These are phyloP conservation scores for Plasmodium blacklocki DNA, from an alignment of 169 alveolate species.

Conservation along the genomic window DNA sequence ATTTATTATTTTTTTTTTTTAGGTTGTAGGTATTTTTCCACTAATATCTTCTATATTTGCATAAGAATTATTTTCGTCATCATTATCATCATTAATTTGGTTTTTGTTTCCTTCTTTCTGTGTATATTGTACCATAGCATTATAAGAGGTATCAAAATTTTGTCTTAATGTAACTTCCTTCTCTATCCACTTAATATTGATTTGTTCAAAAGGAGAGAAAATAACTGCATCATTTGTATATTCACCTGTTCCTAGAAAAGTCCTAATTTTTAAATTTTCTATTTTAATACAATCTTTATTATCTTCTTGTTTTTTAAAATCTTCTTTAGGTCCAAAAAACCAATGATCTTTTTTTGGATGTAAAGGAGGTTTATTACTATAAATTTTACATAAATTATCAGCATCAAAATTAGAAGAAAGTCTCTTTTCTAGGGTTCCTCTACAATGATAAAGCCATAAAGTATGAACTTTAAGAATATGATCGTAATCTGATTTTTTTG, in stretches of 20 bases:
- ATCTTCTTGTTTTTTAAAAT: constrained; percentile 77
- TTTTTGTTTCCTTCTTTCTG: constrained; percentile 4
- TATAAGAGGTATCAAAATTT: constrained; percentile 32
- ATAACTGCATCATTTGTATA: constrained; percentile 91
- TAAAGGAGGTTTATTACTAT: constrained; percentile 89
- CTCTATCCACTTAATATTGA: constrained; percentile 88
- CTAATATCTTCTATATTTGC: constrained; percentile 10
- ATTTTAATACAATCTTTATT: constrained; percentile 76
- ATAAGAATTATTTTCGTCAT: constrained; percentile 39
- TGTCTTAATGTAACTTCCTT: constrained; percentile 86
- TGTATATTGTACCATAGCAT: background rate
- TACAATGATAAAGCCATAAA: constrained; percentile 93
- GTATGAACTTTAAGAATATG: constrained; percentile 91
- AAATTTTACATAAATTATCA: constrained; percentile 89
- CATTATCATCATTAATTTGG: constrained; percentile 20
- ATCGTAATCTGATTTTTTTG: constrained; percentile 83
- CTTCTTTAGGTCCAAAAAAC: constrained; percentile 81
- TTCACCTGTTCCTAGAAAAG: constrained; percentile 90
- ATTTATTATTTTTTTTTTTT: background rate
- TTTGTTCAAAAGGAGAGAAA: constrained; percentile 86
- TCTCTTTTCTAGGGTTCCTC: constrained; percentile 89
- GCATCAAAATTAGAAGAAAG: constrained; percentile 88
- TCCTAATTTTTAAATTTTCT: constrained; percentile 84
- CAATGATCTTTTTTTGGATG: constrained; percentile 93
- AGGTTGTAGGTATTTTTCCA: background rate